Base-by-base conservation (phyloP, 129 eudicot genomes). In the Kitagawia praeruptora region DNA sequence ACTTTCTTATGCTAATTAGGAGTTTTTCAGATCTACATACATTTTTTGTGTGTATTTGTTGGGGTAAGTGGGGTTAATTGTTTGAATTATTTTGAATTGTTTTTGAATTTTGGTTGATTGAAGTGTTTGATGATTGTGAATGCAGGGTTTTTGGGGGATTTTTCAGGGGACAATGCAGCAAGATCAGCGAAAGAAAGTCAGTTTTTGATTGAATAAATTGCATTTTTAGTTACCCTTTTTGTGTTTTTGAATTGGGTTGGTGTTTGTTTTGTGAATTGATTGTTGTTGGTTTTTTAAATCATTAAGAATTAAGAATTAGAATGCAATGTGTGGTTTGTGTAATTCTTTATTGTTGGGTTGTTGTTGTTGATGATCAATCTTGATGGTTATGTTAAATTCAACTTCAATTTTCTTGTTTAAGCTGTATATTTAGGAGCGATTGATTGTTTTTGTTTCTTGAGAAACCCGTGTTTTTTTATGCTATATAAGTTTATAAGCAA, bases 141-240 rank as follows among this genome's bases (percentile, higher is more conserved):
- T 34, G 51, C 27, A 45, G 39, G 5, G 34, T 67, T 74, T 28
- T 12, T 40, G 54, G n/a, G 84, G 56, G 51, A 74, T 12, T 39
- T 54, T 18, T 14, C 11, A 14, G 28, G 47, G 19, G 12, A 63
- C 54, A 81, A 85, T 85, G 87, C 87, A 74, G 85, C 85, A 83
- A 8, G 82, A 81, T 85, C 87, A 85, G 47, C 79, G 87, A 6
- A 85, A 85, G 76, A 85, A 85, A 81, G 87, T 85, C 39, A 81
- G 87, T 38, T 51, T 47, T 47, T 81, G 58, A 27, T 75, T 66
- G 34, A 11, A 63, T 25, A 19, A 18, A 40, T 48, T 67, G 25
- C 74, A 58, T 14, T 74, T 15, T 44, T 4, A 13, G 18, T 70
- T 41, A 45, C 18, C 25, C 19, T 42, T 73, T 73, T 41, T 44